Base-by-base conservation (phyloP, 495 filamentous ascomycete species). In the Penicillium mononematosum region DNA sequence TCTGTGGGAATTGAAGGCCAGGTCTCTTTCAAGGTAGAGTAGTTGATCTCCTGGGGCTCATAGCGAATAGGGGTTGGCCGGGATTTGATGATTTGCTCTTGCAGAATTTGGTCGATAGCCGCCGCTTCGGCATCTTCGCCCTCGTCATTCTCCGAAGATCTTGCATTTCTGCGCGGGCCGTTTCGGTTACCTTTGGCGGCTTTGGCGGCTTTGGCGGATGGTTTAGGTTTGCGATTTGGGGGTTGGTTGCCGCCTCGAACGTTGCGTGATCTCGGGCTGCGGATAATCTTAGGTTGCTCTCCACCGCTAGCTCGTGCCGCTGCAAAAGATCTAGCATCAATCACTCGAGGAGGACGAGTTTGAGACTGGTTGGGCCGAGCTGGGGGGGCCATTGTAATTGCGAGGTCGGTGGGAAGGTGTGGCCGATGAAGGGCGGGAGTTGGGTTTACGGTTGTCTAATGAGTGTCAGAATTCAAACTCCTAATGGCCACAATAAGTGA, bases 241-340 rank as follows among this genome's bases (percentile, higher is more conserved):
- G 57, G 5, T 44, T 63, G 57, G 4, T 57, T 57, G 32, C 61
- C 58, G 12, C 55, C 53, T 11, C 59, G 70, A 50, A 56, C 27
- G 42, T 52, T 63, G 39, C 70, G 70, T 19, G 67, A 44, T 29
- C 63, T 59, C 4, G 75, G 69, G 24, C 59, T 66, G 43, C 65
- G 72, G 16, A 79, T 61, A 42, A 79, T 59, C 46, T 72, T 73
- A 16, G 67, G 50, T 17, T 67, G 65, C 38, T 70, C 63, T 16
- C 63, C 64, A 47, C 61, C 62, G 22, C 42, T 36, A 47, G 60
- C 60, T 38, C 61, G 60, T 16, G 70, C 51, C 3, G 75, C 74
- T 4, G 69, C 74, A 38, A 79, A 65, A 14, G 73, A 73, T 55
- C 76, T 65, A 8, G 76, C 76, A 60, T 79, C 76, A 48, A 79